Base-by-base conservation (phyloP, 257 asterid genomes). In the Buddleja alternifolia region DNA sequence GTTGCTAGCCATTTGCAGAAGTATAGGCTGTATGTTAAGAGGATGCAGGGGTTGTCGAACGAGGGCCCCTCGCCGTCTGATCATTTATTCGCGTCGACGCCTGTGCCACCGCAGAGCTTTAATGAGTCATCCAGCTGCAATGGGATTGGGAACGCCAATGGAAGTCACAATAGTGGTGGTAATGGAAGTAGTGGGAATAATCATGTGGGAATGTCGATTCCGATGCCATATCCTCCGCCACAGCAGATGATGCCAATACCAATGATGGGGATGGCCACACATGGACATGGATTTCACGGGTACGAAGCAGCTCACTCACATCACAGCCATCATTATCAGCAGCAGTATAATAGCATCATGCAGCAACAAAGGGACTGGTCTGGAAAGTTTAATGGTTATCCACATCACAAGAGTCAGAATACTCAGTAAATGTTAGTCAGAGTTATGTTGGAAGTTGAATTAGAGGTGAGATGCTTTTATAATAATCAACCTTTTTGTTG, bases 1-100 rank as follows among this genome's bases (percentile, higher is more conserved):
- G 98, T 92, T 9, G 98, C 98, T 0, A 92, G 98, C 74, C 96
- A 92, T 78, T 69, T 92, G 75, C 98, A 92, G 84, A 92, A 92
- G 70, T 92, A 92, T 59, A 75, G 96, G 67, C 80, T 92, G 34
- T 92, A 89, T 64, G 79, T 86, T 63, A 91, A 86, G 84, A 79
- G 98, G 79, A 87, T 86, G 92, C 96, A 87, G 66, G 96, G 94
- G 8, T 50, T 82, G 61, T 78, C 93, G 19, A 79, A 82, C 56
- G 92, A 83, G 69, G 92, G 88, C 0, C 94, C 95, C 14, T 75
- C 93, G 0, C 78, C 88, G 21, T 85, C 97, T 21, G 98, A 90
- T 80, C 90, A 90, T 55, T 75, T 89, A 54, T 84, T 89, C n/a
- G 88, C 91, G 2, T 86, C 95, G 4, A 86, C 92, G 7, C 96